Conservation (phyloP, 1,284 basidiomycete genomes). For the Tilletiaria anomala region DNA sequence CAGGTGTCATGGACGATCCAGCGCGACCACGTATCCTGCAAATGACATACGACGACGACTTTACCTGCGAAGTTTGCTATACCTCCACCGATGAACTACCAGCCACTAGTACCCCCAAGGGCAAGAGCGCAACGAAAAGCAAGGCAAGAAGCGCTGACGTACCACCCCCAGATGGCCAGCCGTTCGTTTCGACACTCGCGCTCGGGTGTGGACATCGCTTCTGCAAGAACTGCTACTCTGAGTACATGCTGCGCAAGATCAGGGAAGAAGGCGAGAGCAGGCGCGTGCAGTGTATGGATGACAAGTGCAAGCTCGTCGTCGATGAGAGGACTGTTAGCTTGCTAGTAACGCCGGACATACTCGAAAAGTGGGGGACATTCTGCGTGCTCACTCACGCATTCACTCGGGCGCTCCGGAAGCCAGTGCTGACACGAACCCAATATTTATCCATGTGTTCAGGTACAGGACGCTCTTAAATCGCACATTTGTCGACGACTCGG, state of each 20-base stretch:
- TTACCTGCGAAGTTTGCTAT: slow-evolving; percentile 35
- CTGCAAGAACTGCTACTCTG: slow-evolving; percentile 59
- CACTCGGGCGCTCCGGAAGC: no score
- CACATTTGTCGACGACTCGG: slow-evolving; percentile 74
- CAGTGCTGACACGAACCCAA: no score
- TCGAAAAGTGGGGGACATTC: no score
- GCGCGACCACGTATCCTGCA: slow-evolving; percentile 14
- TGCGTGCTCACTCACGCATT: no score
- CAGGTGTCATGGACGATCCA: slow-evolving; percentile 26
- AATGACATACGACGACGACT: slow-evolving; percentile 8
- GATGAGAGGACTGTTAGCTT: slow-evolving; percentile 31
- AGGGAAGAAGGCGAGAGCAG: slow-evolving; percentile 73
- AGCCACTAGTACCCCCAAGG: slow-evolving; percentile 3
- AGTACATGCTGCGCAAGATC: slow-evolving; percentile 73
- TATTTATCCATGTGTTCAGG: background rate
- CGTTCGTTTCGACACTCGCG: slow-evolving; percentile 30
- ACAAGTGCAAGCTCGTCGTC: slow-evolving; percentile 65
- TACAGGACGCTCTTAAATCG: slow-evolving; percentile 77
- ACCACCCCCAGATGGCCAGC: no score
- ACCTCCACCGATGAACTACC: slow-evolving; percentile 18
- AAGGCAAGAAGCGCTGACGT: no score
- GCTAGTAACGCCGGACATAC: slow-evolving; percentile 39
- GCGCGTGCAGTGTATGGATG: slow-evolving; percentile 79
- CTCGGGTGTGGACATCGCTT: slow-evolving; percentile 34
- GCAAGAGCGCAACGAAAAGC: slow-evolving; percentile 1